Evolutionary conservation across 2,329 filamentous ascomycete genomes (phyloP), one percentile per base, ranked within the genome.

Genomic region (Venturia carpophila): DNA sequence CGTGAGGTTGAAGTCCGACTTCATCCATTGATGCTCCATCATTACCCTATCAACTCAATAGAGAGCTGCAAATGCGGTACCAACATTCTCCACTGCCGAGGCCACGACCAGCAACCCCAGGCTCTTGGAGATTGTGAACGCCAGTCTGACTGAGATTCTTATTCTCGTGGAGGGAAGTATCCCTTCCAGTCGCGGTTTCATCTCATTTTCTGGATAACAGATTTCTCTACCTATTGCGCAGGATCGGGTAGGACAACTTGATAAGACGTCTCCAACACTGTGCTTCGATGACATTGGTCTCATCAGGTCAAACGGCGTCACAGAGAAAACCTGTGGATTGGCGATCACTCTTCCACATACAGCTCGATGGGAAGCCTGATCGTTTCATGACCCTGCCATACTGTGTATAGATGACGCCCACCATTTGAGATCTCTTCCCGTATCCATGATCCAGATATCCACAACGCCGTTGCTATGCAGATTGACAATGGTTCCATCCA

Each of bases 391-490:
- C 21, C 21, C 11, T 52, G 24, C 24, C 60, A 58, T 58, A n/a
- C n/a, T n/a, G n/a, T n/a, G n/a, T n/a, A 11, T 7, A 15, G 1
- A 52, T 21, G 13, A 52, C 5, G 13, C 27, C 5, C 30, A 9
- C 11, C 15, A 19, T n/a, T 58, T 58, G 30, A 4, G 17, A 5
- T 27, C 27, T 24, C 21, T 19, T 37, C 27, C 30, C 17, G 9
- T 58, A 37, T n/a, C 9, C 52, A 24, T 58, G 27, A 7, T n/a
- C 19, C 30, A 58, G 30, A 58, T 9, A 58, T 58, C 30, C 52
- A 30, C 1, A 15, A 61, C 60, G 39, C 60, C 60, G 39, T 34
- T 43, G 39, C 60, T 61, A 61, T 45, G 58, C 58, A 61, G 58
- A 24, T 19, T 30, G 49, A 43, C 15, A 41, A 41, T 19, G 2